These are phyloP conservation scores for Cryptococcus sp. DNA, from an alignment of 1,284 basidiomycete species.

Conservation along the genomic window DNA sequence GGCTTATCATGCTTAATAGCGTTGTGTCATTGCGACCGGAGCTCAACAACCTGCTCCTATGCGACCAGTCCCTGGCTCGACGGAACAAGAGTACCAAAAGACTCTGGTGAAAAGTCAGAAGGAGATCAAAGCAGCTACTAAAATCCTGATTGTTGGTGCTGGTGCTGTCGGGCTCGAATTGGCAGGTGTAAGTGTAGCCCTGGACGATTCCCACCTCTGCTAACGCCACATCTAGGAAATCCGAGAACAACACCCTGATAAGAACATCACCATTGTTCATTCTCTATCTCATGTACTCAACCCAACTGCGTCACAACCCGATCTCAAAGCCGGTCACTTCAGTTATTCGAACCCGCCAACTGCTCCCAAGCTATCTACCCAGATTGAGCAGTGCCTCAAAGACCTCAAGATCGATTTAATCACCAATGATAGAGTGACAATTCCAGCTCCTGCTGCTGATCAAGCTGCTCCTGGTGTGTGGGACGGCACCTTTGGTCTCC, in stretches of 20 bases:
- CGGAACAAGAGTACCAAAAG: slow-evolving; percentile 17
- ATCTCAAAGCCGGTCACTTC: slow-evolving; percentile 6
- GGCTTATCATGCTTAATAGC: slow-evolving; percentile 10
- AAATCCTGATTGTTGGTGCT: slow-evolving; percentile 46
- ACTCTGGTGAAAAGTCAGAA: slow-evolving; percentile 29
- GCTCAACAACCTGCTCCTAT: slow-evolving; percentile 40
- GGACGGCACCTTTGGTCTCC: slow-evolving; percentile 30
- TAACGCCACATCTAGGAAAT: slow-evolving; percentile 22
- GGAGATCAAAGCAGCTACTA: slow-evolving; percentile 32
- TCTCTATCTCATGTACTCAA: slow-evolving; percentile 20
- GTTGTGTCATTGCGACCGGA: slow-evolving; percentile 41
- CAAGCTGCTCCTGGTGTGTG: slow-evolving; percentile 14
- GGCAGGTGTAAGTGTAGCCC: slow-evolving; percentile 40
- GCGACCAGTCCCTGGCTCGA: slow-evolving; percentile 29
- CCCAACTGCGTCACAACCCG: slow-evolving; percentile 11
- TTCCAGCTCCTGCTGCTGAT: slow-evolving; percentile 13
- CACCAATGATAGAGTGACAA: slow-evolving; percentile 36
- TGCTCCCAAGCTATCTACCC: slow-evolving; percentile 26
- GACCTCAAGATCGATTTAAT: slow-evolving; percentile 40
- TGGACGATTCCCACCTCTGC: background rate
- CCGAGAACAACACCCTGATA: slow-evolving; percentile 27
- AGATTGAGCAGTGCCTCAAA: slow-evolving; percentile 34
- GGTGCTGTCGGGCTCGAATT: slow-evolving; percentile 52
- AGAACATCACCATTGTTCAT: slow-evolving; percentile 42
- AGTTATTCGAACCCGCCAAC: slow-evolving; percentile 23